phyloP scores from a whole-genome alignment of 306 rosid genomes.

The Acacia acuminata region DNA sequence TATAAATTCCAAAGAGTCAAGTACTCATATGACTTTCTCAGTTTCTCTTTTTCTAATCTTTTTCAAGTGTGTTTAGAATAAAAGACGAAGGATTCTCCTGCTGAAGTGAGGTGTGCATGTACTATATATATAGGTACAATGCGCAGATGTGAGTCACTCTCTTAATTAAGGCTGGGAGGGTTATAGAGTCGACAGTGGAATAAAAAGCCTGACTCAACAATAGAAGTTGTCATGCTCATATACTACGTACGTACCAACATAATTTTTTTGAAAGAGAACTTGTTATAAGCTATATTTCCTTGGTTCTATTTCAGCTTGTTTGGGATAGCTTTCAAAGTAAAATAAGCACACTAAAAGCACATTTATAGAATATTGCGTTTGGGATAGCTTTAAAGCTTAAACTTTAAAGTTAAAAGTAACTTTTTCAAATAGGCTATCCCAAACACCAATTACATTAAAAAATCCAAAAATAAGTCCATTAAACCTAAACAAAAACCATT shows the following conservation, averaged over 20 bases:
- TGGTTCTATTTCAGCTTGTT: too few species aligned
- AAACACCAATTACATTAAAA: too few species aligned
- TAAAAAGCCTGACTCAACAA: neutral
- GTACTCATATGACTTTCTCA: conserved; percentile 35
- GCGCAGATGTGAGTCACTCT: neutral
- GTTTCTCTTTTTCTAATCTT: conserved; percentile 1
- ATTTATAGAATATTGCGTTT: too few species aligned
- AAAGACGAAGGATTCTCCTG: neutral
- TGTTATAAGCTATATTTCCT: neutral
- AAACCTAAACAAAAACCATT: too few species aligned
- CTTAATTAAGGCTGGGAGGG: neutral
- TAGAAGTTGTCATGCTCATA: neutral
- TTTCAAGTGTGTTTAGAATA: conserved; percentile 2
- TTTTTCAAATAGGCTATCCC: too few species aligned
- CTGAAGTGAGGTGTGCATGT: conserved; percentile 18
- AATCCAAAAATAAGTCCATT: too few species aligned
- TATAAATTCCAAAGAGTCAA: conserved; percentile 34
- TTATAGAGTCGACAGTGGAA: neutral
- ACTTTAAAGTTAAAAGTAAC: too few species aligned
- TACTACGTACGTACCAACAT: neutral
- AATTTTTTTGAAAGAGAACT: neutral
- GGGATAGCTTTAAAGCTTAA: too few species aligned
- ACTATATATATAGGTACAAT: neutral
- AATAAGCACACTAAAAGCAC: too few species aligned
- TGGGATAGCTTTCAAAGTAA: too few species aligned